A percentile compares a stretch with the other conserved stretches of the same genome.
These are phyloP conservation scores for Cladobotryum mycophilum DNA, from an alignment of 2,329 filamentous ascomycete genomes.

Conservation along the genomic window DNA sequence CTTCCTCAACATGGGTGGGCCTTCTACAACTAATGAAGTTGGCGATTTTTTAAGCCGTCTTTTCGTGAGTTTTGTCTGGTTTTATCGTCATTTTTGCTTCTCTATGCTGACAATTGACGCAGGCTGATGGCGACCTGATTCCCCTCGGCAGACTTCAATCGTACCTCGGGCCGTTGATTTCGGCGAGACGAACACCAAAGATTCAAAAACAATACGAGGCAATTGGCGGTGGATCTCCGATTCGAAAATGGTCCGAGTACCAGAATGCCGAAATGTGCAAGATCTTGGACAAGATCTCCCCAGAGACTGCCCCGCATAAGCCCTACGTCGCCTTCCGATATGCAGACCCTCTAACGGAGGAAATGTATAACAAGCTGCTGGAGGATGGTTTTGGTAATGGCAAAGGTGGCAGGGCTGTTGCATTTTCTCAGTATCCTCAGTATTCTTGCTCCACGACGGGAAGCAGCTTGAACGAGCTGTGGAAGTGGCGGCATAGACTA, in stretches of 20 bases:
- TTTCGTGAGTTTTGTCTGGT: conserved; percentile 58
- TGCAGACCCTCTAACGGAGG: conserved; percentile 85
- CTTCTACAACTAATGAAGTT: conserved; percentile 81
- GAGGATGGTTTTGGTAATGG: conserved; percentile 87
- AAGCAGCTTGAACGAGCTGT: conserved; percentile 91
- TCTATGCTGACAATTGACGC: conserved; percentile 9
- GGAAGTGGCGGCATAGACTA: conserved; percentile 89
- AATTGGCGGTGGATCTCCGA: conserved; percentile 96
- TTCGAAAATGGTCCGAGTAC: conserved; percentile 95
- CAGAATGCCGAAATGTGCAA: conserved; percentile 97
- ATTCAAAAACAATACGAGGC: conserved; percentile 93
- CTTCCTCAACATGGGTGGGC: conserved; percentile 98
- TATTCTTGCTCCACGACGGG: conserved; percentile 98
- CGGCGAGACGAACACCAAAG: conserved; percentile 82
- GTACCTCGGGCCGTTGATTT: conserved; percentile 85
- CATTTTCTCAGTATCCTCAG: conserved; percentile 97
- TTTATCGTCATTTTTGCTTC: not conserved
- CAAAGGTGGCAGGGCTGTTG: conserved; percentile 85
- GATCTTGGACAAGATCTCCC: conserved; percentile 82
- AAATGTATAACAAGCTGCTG: conserved; percentile 79
- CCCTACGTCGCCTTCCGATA: conserved; percentile 98
- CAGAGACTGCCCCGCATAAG: conserved; percentile 91
- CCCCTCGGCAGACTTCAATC: conserved; percentile 87
- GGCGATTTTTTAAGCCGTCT: conserved; percentile 82
- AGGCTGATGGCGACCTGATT: conserved; percentile 91